These are phyloP conservation scores for Colletotrichum sidae DNA, from an alignment of 2,329 filamentous ascomycete genomes.

Conservation along the genomic window DNA sequence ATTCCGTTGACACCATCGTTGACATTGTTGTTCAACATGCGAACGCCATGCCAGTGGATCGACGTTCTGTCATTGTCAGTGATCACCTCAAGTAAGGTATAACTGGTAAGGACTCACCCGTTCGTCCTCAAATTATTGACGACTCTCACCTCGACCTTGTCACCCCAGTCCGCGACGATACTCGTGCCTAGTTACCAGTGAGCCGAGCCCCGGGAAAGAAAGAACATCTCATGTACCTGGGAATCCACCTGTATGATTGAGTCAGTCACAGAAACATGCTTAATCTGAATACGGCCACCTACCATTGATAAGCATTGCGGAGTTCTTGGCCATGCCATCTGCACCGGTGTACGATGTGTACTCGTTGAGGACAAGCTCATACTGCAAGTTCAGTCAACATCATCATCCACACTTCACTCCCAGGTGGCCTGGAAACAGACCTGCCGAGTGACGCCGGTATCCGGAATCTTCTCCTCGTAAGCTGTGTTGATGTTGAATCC, in stretches of 20 bases:
- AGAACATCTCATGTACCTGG: constrained; percentile 21
- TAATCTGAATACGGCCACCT: not conserved
- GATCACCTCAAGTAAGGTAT: not conserved
- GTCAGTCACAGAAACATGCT: not conserved
- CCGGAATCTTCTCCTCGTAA: constrained; percentile 47
- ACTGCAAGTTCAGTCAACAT: constrained; percentile 20
- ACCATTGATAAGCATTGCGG: constrained; percentile 42
- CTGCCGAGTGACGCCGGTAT: constrained; percentile 40
- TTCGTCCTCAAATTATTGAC: constrained; percentile 70
- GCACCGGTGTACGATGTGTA: constrained; percentile 28
- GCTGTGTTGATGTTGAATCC: constrained; percentile 46
- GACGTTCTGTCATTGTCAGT: constrained; percentile 46
- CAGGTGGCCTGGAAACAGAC: not conserved
- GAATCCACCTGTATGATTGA: constrained; percentile 29
- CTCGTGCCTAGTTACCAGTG: constrained; percentile 59
- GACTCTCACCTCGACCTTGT: constrained; percentile 68
- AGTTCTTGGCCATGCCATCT: constrained; percentile 39
- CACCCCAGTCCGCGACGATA: constrained; percentile 65
- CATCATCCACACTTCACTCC: not conserved
- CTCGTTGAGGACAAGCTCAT: constrained; percentile 37
- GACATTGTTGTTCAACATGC: constrained; percentile 56
- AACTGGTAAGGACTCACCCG: constrained; percentile 41
- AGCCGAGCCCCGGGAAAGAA: not conserved
- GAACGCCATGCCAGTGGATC: constrained; percentile 63
- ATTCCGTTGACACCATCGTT: constrained; percentile 59